These are phyloP conservation scores for Lactarius hatsudake DNA, from an alignment of 768 basidiomycete genomes.

Conservation along the genomic window DNA sequence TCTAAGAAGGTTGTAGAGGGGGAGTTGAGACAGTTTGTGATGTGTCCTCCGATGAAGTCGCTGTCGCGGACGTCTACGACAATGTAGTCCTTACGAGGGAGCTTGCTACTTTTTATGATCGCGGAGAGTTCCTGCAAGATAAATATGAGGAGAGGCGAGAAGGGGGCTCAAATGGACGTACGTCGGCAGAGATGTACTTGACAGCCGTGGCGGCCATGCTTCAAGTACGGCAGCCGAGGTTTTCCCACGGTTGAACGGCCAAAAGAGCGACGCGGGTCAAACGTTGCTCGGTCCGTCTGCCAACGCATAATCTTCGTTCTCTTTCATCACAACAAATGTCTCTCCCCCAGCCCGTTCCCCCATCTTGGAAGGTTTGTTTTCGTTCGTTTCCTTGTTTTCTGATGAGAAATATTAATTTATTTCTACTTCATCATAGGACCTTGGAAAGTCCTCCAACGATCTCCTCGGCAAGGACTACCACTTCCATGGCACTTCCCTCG, in stretches of 20 bases:
- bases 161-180: conserved; percentile 29
- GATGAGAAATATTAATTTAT: background rate
- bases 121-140: conserved; percentile 59
- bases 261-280: conserved; percentile 25
- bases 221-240: background rate
- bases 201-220: conserved; percentile 30
- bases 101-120: conserved; percentile 64
- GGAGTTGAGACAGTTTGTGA: conserved; percentile 57
- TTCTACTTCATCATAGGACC: conserved; percentile 57
- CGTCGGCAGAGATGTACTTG: conserved; percentile 43
- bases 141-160: background rate
- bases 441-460: conserved; percentile 97
- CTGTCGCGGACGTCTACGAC: conserved; percentile 86
- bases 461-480: conserved; percentile 90
- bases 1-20: conserved; percentile 61
- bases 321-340: conserved; percentile 56
- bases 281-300: conserved; percentile 31
- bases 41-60: conserved; percentile 77
- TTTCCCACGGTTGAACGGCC: conserved; percentile 5
- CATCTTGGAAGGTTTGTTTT: conserved; percentile 86
- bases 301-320: conserved; percentile 26
- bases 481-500: conserved; percentile 66
- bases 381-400: background rate
- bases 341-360: conserved; percentile 93
- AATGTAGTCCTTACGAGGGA: conserved; percentile 61